Conservation (phyloP, 768 basidiomycete species). For the Psilocybe sp. region DNA sequence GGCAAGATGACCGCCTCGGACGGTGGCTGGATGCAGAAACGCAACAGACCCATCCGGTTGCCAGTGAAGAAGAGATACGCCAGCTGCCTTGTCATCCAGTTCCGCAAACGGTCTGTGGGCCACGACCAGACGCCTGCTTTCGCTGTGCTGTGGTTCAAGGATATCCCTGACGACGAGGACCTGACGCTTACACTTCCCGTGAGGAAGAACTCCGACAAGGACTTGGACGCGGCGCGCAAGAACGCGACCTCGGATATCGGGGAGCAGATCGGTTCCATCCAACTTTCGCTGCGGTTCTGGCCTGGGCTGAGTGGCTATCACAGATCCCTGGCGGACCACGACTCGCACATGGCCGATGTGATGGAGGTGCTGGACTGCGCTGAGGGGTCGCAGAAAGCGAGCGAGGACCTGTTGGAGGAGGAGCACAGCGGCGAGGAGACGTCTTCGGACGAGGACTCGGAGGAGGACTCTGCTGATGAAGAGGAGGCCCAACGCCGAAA, state of each 20-base stretch:
- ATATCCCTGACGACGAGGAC: slow-evolving; percentile 35
- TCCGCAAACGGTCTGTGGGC: slow-evolving; percentile 30
- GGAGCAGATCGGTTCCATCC: slow-evolving; percentile 26
- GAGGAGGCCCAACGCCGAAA: slow-evolving; percentile 20
- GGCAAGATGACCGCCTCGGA: slow-evolving; percentile 30
- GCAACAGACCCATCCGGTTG: slow-evolving; percentile 27
- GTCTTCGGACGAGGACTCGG: slow-evolving; percentile 9
- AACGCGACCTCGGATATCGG: slow-evolving; percentile 23
- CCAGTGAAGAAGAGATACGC: slow-evolving; percentile 39
- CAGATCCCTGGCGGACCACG: slow-evolving; percentile 29
- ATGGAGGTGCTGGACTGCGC: slow-evolving; percentile 43
- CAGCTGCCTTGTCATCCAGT: slow-evolving; percentile 35
- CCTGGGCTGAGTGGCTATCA: slow-evolving; percentile 44
- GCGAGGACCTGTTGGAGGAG: slow-evolving; percentile 17
- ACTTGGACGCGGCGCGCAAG: slow-evolving; percentile 22
- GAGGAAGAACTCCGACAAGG: slow-evolving; percentile 17
- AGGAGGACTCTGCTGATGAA: background rate
- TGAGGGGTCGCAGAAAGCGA: slow-evolving; percentile 29
- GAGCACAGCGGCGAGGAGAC: slow-evolving; percentile 14
- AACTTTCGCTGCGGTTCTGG: slow-evolving; percentile 36
- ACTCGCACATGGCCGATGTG: slow-evolving; percentile 33
- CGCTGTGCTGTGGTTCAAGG: slow-evolving; percentile 40
- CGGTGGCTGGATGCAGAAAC: slow-evolving; percentile 30
- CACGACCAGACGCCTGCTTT: slow-evolving; percentile 34
- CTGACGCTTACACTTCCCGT: slow-evolving; percentile 25